Base-by-base conservation (phyloP, 1,139 yeast genomes). In the Sugiyamaella castrensis region DNA sequence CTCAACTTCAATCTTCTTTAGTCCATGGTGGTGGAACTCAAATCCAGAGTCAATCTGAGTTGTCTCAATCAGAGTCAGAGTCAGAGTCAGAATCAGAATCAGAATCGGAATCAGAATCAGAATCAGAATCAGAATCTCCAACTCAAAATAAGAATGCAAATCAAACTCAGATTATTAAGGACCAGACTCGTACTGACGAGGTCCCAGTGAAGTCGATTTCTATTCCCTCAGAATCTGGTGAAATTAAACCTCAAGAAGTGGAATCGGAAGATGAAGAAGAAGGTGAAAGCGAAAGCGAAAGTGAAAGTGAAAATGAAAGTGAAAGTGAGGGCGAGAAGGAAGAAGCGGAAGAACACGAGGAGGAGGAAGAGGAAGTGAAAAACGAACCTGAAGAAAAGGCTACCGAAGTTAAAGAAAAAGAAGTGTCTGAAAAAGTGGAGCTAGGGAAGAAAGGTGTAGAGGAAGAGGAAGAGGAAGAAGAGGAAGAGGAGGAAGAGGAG, bases 251-350 rank as follows among this genome's bases (percentile, higher is more conserved):
- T n/a, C 24, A 19, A 31, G 35, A 46, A 19, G 24, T 19, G 24
- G 5, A 4, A 19, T 5, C 24, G 24, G 60, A 46, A 40, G 50
- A 41, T 39, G 53, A 39, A 37, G 48, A 47, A 10, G 52, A 31
- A 7, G 46, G 37, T 28, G 41, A 45, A 12, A 49, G 46, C 34
- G 44, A 41, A 9, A 29, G 54, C 11, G 24, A 41, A 15, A 29
- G 41, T 27, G 43, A 19, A 5, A 31, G 36, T n/a, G 45, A 24
- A 11, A 37, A 40, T 31, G 54, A 16, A 33, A 36, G 46, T 29
- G 51, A 41, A 28, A 19, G 33, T 31, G 47, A 47, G 12, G 37
- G 39, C 4, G 43, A 43, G 13, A 3, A n/a, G n/a, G 48, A n/a
- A 4, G 44, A 13, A 8, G n/a, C 5, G 5, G 15, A 2, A 11